phyloP scores from a whole-genome alignment of 2,329 filamentous ascomycete species.

The Aaosphaeria arxii region DNA sequence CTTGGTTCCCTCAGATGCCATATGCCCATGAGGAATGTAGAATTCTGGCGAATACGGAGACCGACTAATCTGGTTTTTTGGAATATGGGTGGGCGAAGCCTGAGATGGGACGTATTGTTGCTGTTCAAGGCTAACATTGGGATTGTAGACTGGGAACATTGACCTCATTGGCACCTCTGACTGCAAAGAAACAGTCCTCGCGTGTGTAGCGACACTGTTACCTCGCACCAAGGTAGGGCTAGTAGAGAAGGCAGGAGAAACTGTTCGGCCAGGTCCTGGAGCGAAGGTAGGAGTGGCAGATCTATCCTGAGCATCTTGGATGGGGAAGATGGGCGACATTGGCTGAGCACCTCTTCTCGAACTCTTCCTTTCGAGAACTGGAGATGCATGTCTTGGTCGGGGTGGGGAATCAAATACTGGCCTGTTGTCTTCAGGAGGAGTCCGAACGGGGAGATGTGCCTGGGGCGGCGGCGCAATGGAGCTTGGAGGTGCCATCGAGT shows the following conservation, averaged over 20 bases:
- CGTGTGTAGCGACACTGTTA: constrained; percentile 32
- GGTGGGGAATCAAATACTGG: constrained; percentile 21
- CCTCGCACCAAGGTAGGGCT: constrained; percentile 35
- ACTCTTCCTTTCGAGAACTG: constrained; percentile 15
- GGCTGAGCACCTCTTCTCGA: constrained; percentile 6
- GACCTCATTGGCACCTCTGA: constrained; percentile 56
- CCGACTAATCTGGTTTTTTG: constrained; percentile 63
- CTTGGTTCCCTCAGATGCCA: constrained; percentile 21
- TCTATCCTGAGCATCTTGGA: constrained; percentile 10
- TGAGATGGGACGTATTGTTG: constrained; percentile 71
- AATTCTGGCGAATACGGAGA: constrained; percentile 58
- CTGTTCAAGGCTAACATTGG: constrained; percentile 60
- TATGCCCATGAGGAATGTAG: constrained; percentile 36
- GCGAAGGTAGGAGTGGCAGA: constrained; percentile 14
- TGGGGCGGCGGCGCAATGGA: constrained; percentile 16
- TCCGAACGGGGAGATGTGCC: constrained; percentile 23
- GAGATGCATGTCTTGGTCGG: constrained; percentile 17
- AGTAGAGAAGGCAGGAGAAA: constrained; percentile 35
- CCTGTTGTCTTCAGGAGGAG: constrained; percentile 17
- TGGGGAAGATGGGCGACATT: constrained; percentile 13
- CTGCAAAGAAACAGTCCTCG: constrained; percentile 22
- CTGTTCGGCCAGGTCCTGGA: constrained; percentile 28
- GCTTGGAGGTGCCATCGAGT: constrained; percentile 5
- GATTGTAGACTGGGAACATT: constrained; percentile 75
- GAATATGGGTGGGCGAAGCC: constrained; percentile 61